Evolutionary conservation across 169 alveolate genomes (phyloP).

Genomic region (Plasmodium coatneyi): DNA sequence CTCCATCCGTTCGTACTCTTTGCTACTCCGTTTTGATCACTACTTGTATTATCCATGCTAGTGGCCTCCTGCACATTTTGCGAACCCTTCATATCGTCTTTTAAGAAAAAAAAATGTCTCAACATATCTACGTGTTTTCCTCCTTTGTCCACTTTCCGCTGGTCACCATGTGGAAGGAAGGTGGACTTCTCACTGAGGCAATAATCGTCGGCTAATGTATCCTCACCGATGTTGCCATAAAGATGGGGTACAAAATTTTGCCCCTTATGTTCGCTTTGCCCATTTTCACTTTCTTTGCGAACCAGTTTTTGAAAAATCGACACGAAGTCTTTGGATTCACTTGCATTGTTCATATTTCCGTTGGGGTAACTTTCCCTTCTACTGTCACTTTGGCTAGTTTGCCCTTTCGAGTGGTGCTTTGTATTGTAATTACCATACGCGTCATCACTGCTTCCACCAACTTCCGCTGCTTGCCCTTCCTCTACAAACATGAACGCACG

Average conservation of each 20-base stretch:
- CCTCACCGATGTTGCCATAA: not conserved
- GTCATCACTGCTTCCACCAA: not conserved
- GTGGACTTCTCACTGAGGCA: not conserved
- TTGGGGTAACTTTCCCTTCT: not conserved
- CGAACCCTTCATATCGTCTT: not conserved
- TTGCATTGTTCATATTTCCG: not conserved
- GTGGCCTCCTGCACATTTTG: not conserved
- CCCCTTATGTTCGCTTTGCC: not conserved
- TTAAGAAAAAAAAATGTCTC: constrained; percentile 12
- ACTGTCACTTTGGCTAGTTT: not conserved
- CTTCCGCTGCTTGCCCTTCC: not conserved
- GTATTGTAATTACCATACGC: not conserved
- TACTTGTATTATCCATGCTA: not conserved
- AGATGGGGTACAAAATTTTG: not conserved
- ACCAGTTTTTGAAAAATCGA: constrained; percentile 4
- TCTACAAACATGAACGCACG: not conserved
- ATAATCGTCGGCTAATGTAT: not conserved
- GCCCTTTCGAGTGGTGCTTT: not conserved
- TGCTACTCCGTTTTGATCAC: not conserved
- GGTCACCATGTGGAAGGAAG: not conserved
- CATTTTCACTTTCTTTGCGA: not conserved
- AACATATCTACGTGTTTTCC: not conserved
- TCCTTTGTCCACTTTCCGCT: not conserved
- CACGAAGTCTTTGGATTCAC: not conserved
- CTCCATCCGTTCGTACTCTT: not conserved